phyloP scores from a whole-genome alignment of 208 protist genomes.

The Trypanosoma lewisi region DNA sequence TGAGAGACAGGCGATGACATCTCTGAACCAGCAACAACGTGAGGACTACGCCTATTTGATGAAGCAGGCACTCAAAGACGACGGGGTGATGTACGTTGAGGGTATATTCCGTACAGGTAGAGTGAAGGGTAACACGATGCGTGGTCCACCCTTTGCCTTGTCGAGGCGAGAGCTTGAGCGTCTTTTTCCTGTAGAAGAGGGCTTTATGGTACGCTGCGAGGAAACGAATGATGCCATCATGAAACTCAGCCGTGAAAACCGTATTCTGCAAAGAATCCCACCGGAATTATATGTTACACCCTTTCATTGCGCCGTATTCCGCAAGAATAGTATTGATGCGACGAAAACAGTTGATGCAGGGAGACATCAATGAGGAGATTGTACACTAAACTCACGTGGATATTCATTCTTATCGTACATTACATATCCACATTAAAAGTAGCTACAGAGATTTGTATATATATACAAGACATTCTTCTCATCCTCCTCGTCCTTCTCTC shows the following conservation, averaged over 20 bases:
- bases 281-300: slow-evolving; percentile 83
- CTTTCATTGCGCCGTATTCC: slow-evolving; percentile 84
- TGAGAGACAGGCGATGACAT: slow-evolving; percentile 84
- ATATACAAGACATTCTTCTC: neutral
- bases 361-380: neutral
- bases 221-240: slow-evolving; percentile 82
- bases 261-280: slow-evolving; percentile 72
- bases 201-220: slow-evolving; percentile 85
- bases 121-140: slow-evolving; percentile 75
- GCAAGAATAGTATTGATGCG: slow-evolving; percentile 52
- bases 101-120: slow-evolving; percentile 84
- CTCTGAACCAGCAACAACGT: slow-evolving; percentile 73
- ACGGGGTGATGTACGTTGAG: slow-evolving; percentile 87
- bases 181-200: slow-evolving; percentile 65
- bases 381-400: neutral
- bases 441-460: too few species aligned
- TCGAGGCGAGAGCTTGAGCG: slow-evolving; percentile 67
- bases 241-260: slow-evolving; percentile 78
- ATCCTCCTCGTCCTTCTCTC: neutral
- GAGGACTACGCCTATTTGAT: slow-evolving; percentile 83
- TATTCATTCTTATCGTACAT: neutral
- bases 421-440: too few species aligned
- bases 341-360: neutral
- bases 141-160: slow-evolving; percentile 73
- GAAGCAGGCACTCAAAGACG: slow-evolving; percentile 77